A percentile compares a stretch with the other conserved stretches of the same genome.
These are phyloP conservation scores for Gomphus sp. DNA, from an alignment of 1,284 basidiomycete species.

Conservation along the genomic window DNA sequence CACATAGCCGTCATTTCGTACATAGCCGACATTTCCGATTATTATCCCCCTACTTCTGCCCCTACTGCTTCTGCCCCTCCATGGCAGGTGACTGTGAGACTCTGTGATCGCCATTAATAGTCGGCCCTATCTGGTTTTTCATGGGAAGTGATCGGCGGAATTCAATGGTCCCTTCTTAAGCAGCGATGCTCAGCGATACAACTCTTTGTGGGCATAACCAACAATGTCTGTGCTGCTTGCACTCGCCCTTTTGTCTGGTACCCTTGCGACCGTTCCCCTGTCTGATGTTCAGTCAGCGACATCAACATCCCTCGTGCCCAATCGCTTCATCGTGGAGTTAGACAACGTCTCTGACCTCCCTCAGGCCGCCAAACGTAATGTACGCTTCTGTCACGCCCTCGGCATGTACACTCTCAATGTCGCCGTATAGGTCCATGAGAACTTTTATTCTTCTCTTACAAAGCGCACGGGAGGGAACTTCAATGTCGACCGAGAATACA, in stretches of 20 bases:
- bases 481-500: conserved; percentile 31
- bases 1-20: not conserved
- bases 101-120: not conserved
- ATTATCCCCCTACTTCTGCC: not conserved
- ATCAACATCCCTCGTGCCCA: conserved; percentile 26
- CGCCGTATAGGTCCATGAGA: not conserved
- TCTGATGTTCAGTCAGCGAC: conserved; percentile 27
- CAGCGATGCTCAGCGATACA: not conserved
- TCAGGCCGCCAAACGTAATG: conserved; percentile 16
- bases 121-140: not conserved
- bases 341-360: conserved; percentile 28
- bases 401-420: not conserved
- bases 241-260: not conserved
- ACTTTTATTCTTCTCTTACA: conserved; percentile 18
- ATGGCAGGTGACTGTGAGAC: not conserved
- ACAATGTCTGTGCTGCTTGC: not conserved
- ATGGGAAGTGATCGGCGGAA: not conserved
- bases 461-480: conserved; percentile 25
- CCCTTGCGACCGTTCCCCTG: conserved; percentile 18
- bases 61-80: not conserved
- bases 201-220: not conserved
- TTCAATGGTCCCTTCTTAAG: not conserved
- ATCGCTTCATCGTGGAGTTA: conserved; percentile 46
- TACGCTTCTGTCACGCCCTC: not conserved
- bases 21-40: not conserved